Conservation (phyloP, 2,329 filamentous ascomycete genomes). For the Orbilia brochopaga region DNA sequence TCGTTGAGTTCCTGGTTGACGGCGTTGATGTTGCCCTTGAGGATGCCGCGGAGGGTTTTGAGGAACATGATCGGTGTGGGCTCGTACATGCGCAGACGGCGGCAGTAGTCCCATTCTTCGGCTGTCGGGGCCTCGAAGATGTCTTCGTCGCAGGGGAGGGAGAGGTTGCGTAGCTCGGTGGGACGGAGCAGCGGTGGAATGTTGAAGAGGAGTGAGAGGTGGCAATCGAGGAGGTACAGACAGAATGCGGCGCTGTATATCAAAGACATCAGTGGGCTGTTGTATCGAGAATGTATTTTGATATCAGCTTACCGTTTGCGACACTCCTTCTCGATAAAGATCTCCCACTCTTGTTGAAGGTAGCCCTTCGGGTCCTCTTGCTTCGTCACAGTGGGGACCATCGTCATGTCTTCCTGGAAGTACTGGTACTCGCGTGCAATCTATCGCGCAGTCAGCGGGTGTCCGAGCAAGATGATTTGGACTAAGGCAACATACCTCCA, state of each 20-base stretch:
- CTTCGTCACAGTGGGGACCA: conserved; percentile 45
- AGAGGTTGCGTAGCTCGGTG: conserved; percentile 53
- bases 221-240: conserved; percentile 54
- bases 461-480: neutral
- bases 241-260: conserved; percentile 53
- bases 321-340: conserved; percentile 54
- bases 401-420: conserved; percentile 51
- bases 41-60: conserved; percentile 52
- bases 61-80: conserved; percentile 51
- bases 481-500: conserved; percentile 51
- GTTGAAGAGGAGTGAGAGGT: conserved; percentile 54
- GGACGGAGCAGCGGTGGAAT: conserved; percentile 54
- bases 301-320: conserved; percentile 52
- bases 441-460: conserved; percentile 23
- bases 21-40: conserved; percentile 53
- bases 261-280: neutral
- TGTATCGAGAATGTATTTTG: neutral
- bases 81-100: conserved; percentile 51
- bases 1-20: conserved; percentile 52
- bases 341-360: conserved; percentile 54
- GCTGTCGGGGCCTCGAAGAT: conserved; percentile 53
- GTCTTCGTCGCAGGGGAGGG: conserved; percentile 54
- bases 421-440: conserved; percentile 55
- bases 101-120: conserved; percentile 53
- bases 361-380: conserved; percentile 45